Percentiles rank a stretch among this genome's conserved stretches.
Evolutionary conservation across 2,329 filamentous ascomycete genomes (phyloP).

Genomic region (Macrophomina phaseolina): DNA sequence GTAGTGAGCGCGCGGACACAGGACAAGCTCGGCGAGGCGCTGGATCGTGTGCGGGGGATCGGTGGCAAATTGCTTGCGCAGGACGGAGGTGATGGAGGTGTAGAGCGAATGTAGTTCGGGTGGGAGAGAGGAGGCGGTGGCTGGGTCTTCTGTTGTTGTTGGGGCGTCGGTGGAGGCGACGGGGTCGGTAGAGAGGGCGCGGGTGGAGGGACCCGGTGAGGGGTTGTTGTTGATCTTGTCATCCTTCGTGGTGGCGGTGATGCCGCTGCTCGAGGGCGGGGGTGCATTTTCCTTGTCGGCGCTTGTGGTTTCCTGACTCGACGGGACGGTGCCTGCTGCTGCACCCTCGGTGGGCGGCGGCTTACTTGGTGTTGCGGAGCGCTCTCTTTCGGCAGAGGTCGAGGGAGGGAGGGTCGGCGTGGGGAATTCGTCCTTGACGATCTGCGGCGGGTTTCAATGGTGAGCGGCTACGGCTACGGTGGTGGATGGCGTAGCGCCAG

Average conservation of each 20-base stretch:
- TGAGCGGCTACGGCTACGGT: conserved; percentile 18
- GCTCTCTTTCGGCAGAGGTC: conserved; percentile 49
- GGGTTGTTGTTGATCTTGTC: conserved; percentile 17
- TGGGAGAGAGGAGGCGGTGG: conserved; percentile 33
- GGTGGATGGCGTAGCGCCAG: neutral
- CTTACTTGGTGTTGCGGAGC: conserved; percentile 33
- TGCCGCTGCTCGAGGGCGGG: conserved; percentile 44
- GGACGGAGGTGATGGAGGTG: conserved; percentile 52
- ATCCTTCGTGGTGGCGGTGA: neutral
- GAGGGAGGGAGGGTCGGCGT: conserved; percentile 64
- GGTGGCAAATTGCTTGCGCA: conserved; percentile 70
- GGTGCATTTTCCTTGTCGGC: conserved; percentile 72
- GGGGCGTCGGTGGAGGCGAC: neutral
- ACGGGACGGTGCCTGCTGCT: conserved; percentile 32
- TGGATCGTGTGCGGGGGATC: conserved; percentile 93
- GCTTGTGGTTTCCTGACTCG: conserved; percentile 57
- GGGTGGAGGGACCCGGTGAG: conserved; percentile 47
- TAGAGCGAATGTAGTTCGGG: conserved; percentile 41
- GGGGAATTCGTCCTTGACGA: conserved; percentile 73
- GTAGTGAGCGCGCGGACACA: conserved; percentile 80
- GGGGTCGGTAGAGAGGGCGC: conserved; percentile 48
- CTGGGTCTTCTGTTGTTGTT: neutral
- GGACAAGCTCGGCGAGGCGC: conserved; percentile 83
- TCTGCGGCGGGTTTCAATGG: conserved; percentile 56
- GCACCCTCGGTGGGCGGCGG: conserved; percentile 20